A percentile compares a stretch with the other conserved stretches of the same genome.
Evolutionary conservation across 1,284 basidiomycete species (phyloP).

Genomic region (Puccinia triticina): DNA sequence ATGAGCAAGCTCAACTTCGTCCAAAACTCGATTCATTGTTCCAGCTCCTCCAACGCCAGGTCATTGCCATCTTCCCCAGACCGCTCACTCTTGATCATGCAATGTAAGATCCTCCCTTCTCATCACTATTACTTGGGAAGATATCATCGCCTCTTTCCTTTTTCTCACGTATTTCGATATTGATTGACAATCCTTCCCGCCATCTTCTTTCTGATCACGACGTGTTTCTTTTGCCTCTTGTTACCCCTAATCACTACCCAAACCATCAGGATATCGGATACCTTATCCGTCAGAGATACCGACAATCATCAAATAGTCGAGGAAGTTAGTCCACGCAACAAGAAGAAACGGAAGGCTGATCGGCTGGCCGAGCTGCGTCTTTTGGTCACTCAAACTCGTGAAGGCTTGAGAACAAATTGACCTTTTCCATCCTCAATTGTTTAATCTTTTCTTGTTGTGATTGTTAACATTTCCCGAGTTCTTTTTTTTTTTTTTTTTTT

Average conservation of each 20-base stretch:
- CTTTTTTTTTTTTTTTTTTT: too few relatives aligned
- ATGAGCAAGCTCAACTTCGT: background rate
- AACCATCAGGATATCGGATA: background rate
- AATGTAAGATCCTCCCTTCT: background rate
- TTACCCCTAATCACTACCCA: too few relatives aligned
- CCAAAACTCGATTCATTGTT: slow-evolving; percentile 1
- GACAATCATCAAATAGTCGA: background rate
- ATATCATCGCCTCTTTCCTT: background rate
- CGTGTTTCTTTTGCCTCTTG: too few relatives aligned
- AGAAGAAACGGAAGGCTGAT: slow-evolving; percentile 31
- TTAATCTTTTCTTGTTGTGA: too few relatives aligned
- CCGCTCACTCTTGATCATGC: slow-evolving; percentile 8
- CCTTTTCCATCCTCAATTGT: too few relatives aligned
- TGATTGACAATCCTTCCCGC: background rate
- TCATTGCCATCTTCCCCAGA: background rate
- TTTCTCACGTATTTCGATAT: background rate
- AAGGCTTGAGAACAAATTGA: slow-evolving; percentile 34
- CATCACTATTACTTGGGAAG: background rate
- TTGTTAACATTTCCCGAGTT: too few relatives aligned
- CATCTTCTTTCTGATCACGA: too few relatives aligned
- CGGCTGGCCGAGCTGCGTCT: slow-evolving; percentile 1
- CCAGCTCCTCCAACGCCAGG: slow-evolving; percentile 3
- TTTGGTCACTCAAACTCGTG: slow-evolving; percentile 11
- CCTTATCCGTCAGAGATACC: background rate
- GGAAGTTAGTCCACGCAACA: background rate